Evolutionary conservation across 345 rosid species (phyloP).

Genomic region (Populus ilicifolia): DNA sequence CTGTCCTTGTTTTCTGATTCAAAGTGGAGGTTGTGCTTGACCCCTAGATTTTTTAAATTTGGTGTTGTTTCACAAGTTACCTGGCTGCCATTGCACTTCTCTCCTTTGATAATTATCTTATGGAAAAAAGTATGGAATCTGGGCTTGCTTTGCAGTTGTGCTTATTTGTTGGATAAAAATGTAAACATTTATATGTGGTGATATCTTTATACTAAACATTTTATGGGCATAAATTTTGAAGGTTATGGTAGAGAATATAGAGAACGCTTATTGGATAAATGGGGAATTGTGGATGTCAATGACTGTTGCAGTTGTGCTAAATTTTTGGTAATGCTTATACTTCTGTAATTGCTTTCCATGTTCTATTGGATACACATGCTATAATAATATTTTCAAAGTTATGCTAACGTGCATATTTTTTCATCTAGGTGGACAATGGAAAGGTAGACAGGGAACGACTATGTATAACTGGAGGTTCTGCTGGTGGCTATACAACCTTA

Average conservation of each 20-base stretch:
- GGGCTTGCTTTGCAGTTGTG: neutral
- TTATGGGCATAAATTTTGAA: slow-evolving; percentile 22
- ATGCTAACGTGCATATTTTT: slow-evolving; percentile 18
- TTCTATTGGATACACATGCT: slow-evolving; percentile 1
- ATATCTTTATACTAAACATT: slow-evolving; percentile 4
- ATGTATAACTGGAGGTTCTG: slow-evolving; percentile 97
- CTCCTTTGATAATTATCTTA: neutral
- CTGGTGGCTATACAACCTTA: slow-evolving; percentile 94
- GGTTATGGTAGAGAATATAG: slow-evolving; percentile 95
- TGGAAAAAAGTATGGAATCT: neutral
- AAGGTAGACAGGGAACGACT: slow-evolving; percentile 69
- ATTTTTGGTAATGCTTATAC: slow-evolving; percentile 55
- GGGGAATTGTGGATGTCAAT: slow-evolving; percentile 95
- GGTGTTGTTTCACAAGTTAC: neutral
- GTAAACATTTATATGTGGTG: neutral
- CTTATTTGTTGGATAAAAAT: neutral
- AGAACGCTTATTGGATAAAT: slow-evolving; percentile 63
- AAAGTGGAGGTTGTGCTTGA: neutral
- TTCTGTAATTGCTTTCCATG: neutral
- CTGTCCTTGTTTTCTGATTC: neutral
- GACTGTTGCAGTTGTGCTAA: slow-evolving; percentile 96
- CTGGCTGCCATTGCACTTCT: neutral
- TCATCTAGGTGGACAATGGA: slow-evolving; percentile 62
- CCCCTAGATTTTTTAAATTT: neutral
- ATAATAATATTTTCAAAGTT: neutral